These are phyloP conservation scores for Exophiala calicioides DNA, from an alignment of 2,329 filamentous ascomycete genomes.

Conservation along the genomic window DNA sequence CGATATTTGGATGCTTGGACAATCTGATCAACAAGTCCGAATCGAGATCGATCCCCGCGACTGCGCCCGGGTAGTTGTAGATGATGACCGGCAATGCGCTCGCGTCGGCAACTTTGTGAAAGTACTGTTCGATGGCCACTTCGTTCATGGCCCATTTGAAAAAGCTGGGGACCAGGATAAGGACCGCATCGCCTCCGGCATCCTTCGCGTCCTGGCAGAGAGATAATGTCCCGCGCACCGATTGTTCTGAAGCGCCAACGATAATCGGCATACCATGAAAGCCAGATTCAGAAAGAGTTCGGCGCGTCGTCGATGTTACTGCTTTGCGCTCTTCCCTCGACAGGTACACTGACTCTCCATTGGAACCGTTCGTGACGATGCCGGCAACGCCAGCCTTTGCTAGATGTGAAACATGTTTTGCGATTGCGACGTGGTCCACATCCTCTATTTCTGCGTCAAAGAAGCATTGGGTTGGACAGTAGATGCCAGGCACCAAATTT, in stretches of 20 bases:
- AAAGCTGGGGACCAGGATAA: conserved; percentile 80
- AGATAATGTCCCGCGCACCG: conserved; percentile 71
- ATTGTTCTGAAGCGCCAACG: conserved; percentile 78
- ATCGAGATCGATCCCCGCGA: conserved; percentile 85
- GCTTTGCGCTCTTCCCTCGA: conserved; percentile 73
- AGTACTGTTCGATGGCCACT: conserved; percentile 59
- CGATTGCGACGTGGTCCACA: conserved; percentile 66
- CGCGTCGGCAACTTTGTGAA: conserved; percentile 68
- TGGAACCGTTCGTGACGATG: conserved; percentile 84
- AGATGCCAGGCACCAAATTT: too few relatives aligned
- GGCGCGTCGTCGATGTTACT: conserved; percentile 74
- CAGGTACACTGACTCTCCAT: conserved; percentile 85
- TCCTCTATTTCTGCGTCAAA: too few relatives aligned
- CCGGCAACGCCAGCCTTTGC: conserved; percentile 76
- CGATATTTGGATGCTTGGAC: conserved; percentile 76
- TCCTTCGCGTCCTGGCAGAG: conserved; percentile 75
- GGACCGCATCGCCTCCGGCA: conserved; percentile 76
- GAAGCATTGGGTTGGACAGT: too few relatives aligned
- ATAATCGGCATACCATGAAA: conserved; percentile 77
- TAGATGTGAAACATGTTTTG: conserved; percentile 73
- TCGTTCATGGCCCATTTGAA: conserved; percentile 68
- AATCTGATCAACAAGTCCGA: conserved; percentile 81
- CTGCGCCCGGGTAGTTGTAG: conserved; percentile 90
- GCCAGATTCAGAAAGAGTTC: conserved; percentile 78
- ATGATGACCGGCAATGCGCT: conserved; percentile 77